Conservation (phyloP, 2,329 filamentous ascomycete genomes). For the Dactylellina haptotyla region DNA sequence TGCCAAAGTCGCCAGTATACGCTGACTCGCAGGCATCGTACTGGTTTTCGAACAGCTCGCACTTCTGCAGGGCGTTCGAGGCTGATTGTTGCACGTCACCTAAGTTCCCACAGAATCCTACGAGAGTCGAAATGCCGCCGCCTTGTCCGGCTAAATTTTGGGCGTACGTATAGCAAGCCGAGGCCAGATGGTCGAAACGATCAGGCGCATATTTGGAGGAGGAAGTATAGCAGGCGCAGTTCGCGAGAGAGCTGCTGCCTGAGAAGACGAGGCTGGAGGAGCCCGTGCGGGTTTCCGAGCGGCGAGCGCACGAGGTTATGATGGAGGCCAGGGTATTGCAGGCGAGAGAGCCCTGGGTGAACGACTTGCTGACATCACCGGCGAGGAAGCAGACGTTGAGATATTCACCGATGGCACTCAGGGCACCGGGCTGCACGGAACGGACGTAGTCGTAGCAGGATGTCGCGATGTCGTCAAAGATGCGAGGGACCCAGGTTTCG, state of each 20-base stretch:
- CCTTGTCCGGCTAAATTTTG: slow-evolving; percentile 42
- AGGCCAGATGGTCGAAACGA: slow-evolving; percentile 33
- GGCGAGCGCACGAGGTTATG: slow-evolving; percentile 33
- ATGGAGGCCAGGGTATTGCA: slow-evolving; percentile 36
- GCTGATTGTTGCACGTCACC: slow-evolving; percentile 38
- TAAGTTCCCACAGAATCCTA: slow-evolving; percentile 29
- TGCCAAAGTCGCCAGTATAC: slow-evolving; percentile 18
- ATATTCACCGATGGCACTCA: slow-evolving; percentile 26
- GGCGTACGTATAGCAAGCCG: slow-evolving; percentile 41
- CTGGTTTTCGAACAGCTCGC: slow-evolving; percentile 30
- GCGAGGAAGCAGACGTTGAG: slow-evolving; percentile 50
- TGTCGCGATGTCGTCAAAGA: slow-evolving; percentile 44
- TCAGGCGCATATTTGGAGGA: slow-evolving; percentile 24
- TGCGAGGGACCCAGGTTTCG: slow-evolving; percentile 31
- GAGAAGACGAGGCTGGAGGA: slow-evolving; percentile 2
- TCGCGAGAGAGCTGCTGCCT: slow-evolving; percentile 37
- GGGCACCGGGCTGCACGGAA: slow-evolving; percentile 21
- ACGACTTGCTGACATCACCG: slow-evolving; percentile 40
- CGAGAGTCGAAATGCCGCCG: slow-evolving; percentile 30
- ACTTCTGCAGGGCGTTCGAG: slow-evolving; percentile 27
- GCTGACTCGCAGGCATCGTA: slow-evolving; percentile 18
- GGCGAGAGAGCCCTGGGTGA: slow-evolving; percentile 37
- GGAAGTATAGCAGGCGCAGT: slow-evolving; percentile 38
- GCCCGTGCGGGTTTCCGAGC: not conserved
- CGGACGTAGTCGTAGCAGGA: slow-evolving; percentile 51